Conservation (phyloP, 2,329 filamentous ascomycete genomes). For the Trichoderma aggressivum region DNA sequence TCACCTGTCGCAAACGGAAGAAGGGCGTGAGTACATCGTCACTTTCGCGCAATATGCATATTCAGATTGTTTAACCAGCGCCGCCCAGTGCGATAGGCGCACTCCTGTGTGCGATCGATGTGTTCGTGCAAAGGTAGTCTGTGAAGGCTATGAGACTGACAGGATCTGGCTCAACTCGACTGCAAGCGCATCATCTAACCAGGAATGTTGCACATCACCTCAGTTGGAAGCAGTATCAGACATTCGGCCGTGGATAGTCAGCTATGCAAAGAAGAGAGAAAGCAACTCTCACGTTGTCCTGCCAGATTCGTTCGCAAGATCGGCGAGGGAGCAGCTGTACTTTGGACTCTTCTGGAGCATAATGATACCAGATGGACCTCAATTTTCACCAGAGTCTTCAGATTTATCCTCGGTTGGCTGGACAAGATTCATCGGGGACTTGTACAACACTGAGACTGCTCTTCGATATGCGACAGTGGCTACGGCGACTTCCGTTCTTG, state of each 20-base stretch:
- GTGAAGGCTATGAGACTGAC: slow-evolving; percentile 8
- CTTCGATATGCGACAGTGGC: slow-evolving; percentile 4
- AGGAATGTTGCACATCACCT: neutral
- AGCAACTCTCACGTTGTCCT: neutral
- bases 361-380: neutral
- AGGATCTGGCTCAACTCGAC: slow-evolving; percentile 2
- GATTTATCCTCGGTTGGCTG: slow-evolving; percentile 4
- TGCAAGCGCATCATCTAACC: neutral
- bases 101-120: slow-evolving; percentile 3
- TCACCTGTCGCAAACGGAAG: slow-evolving; percentile 19
- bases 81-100: slow-evolving; percentile 1
- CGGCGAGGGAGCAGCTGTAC: slow-evolving; percentile 8
- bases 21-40: slow-evolving; percentile 15
- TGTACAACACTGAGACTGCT: slow-evolving; percentile 4
- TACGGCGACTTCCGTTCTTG: slow-evolving; percentile 1
- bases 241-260: neutral
- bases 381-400: neutral
- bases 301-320: neutral
- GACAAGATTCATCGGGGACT: neutral
- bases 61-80: neutral
- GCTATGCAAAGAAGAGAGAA: neutral
- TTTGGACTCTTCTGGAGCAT: slow-evolving; percentile 5
- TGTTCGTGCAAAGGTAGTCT: neutral
- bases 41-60: neutral
- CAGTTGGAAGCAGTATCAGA: neutral